Percentiles rank a stretch among this genome's conserved stretches.
Conservation (phyloP, 176 grass and related monocot genomes). For the Leersia perrieri region DNA sequence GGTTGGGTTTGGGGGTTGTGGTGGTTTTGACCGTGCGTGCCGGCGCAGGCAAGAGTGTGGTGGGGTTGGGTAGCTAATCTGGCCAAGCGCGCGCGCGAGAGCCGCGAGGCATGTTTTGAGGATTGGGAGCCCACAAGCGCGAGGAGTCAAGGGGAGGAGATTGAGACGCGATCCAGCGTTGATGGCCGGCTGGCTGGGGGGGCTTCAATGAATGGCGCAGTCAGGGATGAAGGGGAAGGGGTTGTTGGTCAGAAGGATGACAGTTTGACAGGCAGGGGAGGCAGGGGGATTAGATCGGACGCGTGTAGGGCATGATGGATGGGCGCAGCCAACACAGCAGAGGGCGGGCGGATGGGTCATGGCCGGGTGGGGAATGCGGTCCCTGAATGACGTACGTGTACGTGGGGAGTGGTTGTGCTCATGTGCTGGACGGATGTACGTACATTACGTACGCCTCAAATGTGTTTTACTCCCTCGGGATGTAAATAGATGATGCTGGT, state of each 20-base stretch:
- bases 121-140: too few relatives aligned
- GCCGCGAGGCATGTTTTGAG: background rate
- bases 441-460: background rate
- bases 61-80: too few relatives aligned
- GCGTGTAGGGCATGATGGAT: background rate
- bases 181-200: too few relatives aligned
- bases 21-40: background rate
- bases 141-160: too few relatives aligned
- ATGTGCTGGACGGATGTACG: too few relatives aligned
- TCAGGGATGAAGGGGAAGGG: background rate
- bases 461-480: too few relatives aligned
- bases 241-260: background rate
- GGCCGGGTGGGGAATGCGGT: background rate
- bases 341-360: background rate
- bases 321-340: background rate
- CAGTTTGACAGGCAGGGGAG: background rate
- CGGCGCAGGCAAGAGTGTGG: background rate
- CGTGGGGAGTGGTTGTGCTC: too few relatives aligned
- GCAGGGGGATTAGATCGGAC: background rate
- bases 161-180: too few relatives aligned
- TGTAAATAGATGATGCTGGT: too few relatives aligned
- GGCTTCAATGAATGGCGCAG: constrained; percentile 11
- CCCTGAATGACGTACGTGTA: background rate
- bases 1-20: too few relatives aligned
- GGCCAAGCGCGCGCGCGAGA: background rate